Evolutionary conservation across 495 filamentous ascomycete species (phyloP), one percentile per base, ranked within the genome.

Genomic region (Aspergillus coremiiformis): DNA sequence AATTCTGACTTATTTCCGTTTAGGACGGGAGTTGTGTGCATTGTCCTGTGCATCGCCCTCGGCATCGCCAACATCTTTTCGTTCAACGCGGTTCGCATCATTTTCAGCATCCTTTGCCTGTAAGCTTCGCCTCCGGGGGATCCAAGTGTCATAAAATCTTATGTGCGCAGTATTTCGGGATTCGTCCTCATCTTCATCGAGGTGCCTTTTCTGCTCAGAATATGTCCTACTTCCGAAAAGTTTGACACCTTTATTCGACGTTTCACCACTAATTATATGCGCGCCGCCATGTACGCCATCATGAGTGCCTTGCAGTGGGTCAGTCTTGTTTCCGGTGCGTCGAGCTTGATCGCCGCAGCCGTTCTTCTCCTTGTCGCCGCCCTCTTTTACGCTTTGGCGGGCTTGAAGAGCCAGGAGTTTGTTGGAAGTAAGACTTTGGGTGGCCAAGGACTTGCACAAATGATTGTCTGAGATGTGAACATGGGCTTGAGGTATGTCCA

Each of bases 151-250:
- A 15, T 15, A 7, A 3, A 32, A 39, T 12, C 59, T 69, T 15
- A 69, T 54, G 10, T 26, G 2, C 7, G 9, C 62, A 96, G 92
- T 24, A 71, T 84, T 27, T 95, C 78, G 46, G 79, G 84, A 35
- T 84, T 95, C 67, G 67, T 97, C 63, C 84, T 99, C 68, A 76
- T 99, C 76, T 99, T 99, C 78, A 80, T 96, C 68, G 93, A 99
- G 68, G 84, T 99, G 15, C 93, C 93, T 9, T 85, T 96, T 57
- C 88, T 98, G 45, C 84, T 99, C 27, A 86, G 94, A 69, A 96
- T 99, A 73, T 99, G 93, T 73, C 93, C 93, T 44, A 99, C 94
- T 0, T 97, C 93, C 32, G 65, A 83, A 39, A 78, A 76, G 46
- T 99, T 99, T 71, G 94, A 97, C 64, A 75, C 70, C 57, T 87